These are phyloP conservation scores for Plasmodium knowlesi DNA, from an alignment of 169 alveolate species.

Conservation along the genomic window DNA sequence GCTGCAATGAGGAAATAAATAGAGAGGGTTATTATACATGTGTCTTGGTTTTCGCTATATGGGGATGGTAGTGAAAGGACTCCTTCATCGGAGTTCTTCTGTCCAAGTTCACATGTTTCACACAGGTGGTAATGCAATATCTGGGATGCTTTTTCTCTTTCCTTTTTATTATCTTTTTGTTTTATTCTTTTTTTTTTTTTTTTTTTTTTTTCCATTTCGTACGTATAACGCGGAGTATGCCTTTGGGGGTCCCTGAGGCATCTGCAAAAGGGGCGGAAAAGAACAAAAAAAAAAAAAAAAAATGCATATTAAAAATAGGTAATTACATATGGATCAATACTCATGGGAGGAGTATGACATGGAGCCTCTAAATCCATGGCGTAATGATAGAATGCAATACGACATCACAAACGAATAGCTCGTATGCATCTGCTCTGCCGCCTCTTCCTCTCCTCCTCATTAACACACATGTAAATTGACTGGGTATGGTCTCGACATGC, in stretches of 20 bases:
- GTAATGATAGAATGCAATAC: background rate
- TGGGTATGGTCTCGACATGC: background rate
- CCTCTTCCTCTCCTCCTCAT: background rate
- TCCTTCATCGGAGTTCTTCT: background rate
- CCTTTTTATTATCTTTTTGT: no score
- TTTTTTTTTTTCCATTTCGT: background rate
- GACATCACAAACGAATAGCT: background rate
- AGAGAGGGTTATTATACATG: background rate
- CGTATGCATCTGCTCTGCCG: background rate
- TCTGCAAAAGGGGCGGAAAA: background rate
- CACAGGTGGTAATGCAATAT: background rate
- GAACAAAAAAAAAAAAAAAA: background rate
- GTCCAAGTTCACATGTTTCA: background rate
- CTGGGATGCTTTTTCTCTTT: background rate
- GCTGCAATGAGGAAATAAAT: background rate
- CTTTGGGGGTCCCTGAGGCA: background rate
- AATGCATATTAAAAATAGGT: background rate
- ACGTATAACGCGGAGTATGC: background rate
- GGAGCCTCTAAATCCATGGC: background rate
- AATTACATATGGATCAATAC: background rate
- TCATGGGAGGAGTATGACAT: background rate
- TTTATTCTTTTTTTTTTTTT: no score
- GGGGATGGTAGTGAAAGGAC: background rate
- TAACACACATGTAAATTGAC: background rate
- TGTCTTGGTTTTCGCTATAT: background rate